A percentile compares a stretch with the other conserved stretches of the same genome.
phyloP scores from a whole-genome alignment of 2,329 filamentous ascomycete genomes.

The Paecilomyces niveus region DNA sequence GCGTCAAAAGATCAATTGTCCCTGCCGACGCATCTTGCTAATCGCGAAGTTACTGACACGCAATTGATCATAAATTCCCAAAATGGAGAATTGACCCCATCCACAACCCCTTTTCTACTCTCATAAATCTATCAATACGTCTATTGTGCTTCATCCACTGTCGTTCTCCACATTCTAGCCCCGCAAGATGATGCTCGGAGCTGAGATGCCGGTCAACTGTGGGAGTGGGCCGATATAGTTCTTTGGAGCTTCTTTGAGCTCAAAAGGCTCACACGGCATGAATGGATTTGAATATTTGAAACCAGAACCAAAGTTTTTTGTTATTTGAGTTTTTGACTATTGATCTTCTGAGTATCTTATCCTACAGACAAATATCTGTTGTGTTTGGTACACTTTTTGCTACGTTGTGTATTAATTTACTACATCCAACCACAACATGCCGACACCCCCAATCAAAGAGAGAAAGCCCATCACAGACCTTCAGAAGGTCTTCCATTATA shows the following conservation, averaged over 20 bases:
- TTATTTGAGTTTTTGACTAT: background rate
- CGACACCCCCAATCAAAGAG: conserved; percentile 12
- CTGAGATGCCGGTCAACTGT: background rate
- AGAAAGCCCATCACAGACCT: conserved; percentile 18
- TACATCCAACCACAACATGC: conserved; percentile 13
- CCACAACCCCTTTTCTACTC: background rate
- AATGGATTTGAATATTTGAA: background rate
- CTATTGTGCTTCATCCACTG: background rate
- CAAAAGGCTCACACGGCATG: background rate
- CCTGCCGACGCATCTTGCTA: too few relatives aligned
- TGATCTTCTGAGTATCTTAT: background rate
- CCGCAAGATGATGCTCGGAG: background rate
- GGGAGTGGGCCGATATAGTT: background rate
- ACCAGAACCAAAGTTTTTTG: background rate
- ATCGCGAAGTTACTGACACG: background rate
- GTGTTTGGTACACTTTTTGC: background rate
- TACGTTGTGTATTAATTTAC: background rate
- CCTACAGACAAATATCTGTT: background rate
- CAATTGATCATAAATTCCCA: background rate
- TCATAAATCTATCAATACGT: background rate
- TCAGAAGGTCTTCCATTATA: conserved; percentile 22
- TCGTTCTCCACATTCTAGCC: background rate
- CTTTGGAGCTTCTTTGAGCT: background rate
- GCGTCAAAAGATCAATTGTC: background rate
- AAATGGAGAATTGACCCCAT: background rate